These are phyloP conservation scores for Rosa hybrid DNA, from an alignment of 331 rosid genomes.

Conservation along the genomic window DNA sequence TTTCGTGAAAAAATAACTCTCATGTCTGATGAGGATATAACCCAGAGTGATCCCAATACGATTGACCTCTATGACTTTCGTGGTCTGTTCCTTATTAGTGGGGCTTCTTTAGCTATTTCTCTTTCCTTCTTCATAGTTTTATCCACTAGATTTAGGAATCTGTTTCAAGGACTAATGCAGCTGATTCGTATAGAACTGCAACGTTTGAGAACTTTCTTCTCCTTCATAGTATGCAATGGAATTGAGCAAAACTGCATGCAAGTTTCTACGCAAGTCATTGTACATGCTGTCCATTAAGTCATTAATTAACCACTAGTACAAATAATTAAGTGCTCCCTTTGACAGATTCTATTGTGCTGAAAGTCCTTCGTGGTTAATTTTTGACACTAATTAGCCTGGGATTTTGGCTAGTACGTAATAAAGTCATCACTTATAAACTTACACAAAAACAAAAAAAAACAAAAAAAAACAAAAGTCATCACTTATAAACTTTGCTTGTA, in stretches of 20 bases:
- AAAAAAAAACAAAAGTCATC: too few species aligned
- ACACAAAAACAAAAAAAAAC: too few species aligned
- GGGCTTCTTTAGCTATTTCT: neutral
- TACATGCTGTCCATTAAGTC: too few species aligned
- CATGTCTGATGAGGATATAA: neutral
- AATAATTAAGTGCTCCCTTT: too few species aligned
- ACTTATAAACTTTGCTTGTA: too few species aligned
- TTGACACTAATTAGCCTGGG: too few species aligned
- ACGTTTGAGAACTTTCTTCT: neutral
- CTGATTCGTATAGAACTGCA: neutral
- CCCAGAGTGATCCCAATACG: neutral
- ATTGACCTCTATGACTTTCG: conserved; percentile 9
- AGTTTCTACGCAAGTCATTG: neutral
- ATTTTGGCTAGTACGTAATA: too few species aligned
- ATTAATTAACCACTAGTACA: too few species aligned
- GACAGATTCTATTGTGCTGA: too few species aligned
- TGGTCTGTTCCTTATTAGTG: conserved; percentile 23
- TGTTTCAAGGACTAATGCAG: neutral
- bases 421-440: too few species aligned
- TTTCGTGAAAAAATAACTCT: neutral
- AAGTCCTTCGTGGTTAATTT: too few species aligned
- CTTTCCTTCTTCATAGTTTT: neutral
- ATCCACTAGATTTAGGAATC: neutral
- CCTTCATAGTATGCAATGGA: neutral
- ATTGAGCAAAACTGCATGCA: neutral